Evolutionary conservation across 1,284 basidiomycete genomes (phyloP), one percentile per base, ranked within the genome.

Genomic region (Ceratobasidium sp.): DNA sequence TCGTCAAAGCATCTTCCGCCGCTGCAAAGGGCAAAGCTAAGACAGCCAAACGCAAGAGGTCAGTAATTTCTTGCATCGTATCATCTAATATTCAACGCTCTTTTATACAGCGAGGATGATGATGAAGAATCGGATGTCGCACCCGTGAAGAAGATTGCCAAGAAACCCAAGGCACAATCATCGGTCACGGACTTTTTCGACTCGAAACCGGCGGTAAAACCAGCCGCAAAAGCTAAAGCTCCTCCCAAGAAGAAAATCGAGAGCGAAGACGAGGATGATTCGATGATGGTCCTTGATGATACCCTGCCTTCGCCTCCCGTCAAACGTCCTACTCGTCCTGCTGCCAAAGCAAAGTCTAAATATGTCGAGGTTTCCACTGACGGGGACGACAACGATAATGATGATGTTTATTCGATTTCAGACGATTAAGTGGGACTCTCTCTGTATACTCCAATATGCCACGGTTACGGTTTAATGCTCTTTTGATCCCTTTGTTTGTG

Each of bases 41-140:
- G 28, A 73, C 77, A 1, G 52, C 77, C 12, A 81, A 81, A 73
- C 74, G 76, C 46, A 77, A 77, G 73, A 76, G 74, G 76, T 76
- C 55, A 50, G 75, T 12, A 30, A 21, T 46, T 32, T 48, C 28
- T 32, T 32, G n/a, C 9, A 4, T 2, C 28, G 16, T 26, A 1
- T 4, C 3, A 8, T 10, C 45, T 65, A 23, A 50, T 34, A 50
- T 39, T 61, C 23, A 46, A 55, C 21, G 46, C n/a, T n/a, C 39
- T 55, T 75, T 3, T 57, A 28, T 9, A 72, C 60, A 72, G 75
- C 71, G 58, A 75, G 55, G 58, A 64, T 58, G 36, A 55, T 73
- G 73, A 72, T 10, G 73, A 74, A 46, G 74, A 77, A 8, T 73
- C 72, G 23, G 75, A 74, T 45, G 64, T 70, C 60, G 72, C 76